Conservation (phyloP, 805 yeast species). For the Sungouiozyma ichnusensis region DNA sequence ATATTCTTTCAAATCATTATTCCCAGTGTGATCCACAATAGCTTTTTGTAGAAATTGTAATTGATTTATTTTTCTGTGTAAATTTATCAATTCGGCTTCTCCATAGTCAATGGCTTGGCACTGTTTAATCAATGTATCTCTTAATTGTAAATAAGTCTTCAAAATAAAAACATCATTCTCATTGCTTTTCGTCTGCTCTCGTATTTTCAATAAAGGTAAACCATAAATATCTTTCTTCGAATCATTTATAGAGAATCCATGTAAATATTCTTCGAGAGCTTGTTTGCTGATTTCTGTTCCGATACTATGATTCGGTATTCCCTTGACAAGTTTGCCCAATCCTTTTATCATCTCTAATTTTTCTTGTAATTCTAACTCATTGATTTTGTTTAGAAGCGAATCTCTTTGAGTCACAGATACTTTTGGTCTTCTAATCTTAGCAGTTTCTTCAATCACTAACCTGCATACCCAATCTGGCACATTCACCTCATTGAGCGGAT, state of each 20-base stretch:
- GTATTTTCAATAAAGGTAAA: conserved; percentile 16
- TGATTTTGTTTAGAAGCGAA: conserved; percentile 9
- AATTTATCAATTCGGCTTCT: conserved; percentile 3
- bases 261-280: neutral
- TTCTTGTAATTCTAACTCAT: conserved; percentile 12
- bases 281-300: conserved; percentile 12
- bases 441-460: conserved; percentile 1
- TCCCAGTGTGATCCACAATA: conserved; percentile 4
- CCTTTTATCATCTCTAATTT: conserved; percentile 10
- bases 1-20: conserved; percentile 7
- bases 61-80: conserved; percentile 4
- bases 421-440: conserved; percentile 1
- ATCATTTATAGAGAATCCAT: conserved; percentile 11
- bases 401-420: conserved; percentile 9
- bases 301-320: conserved; percentile 16
- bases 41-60: conserved; percentile 6
- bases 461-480: neutral
- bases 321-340: conserved; percentile 18
- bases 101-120: conserved; percentile 13
- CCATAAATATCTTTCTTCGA: conserved; percentile 14
- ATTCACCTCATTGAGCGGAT: neutral
- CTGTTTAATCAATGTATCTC: conserved; percentile 12
- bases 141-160: conserved; percentile 19
- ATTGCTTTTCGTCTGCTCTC: conserved; percentile 1
- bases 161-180: conserved; percentile 10